These are phyloP conservation scores for Nigrospora sphaerica DNA, from an alignment of 2,329 filamentous ascomycete genomes.

Conservation along the genomic window DNA sequence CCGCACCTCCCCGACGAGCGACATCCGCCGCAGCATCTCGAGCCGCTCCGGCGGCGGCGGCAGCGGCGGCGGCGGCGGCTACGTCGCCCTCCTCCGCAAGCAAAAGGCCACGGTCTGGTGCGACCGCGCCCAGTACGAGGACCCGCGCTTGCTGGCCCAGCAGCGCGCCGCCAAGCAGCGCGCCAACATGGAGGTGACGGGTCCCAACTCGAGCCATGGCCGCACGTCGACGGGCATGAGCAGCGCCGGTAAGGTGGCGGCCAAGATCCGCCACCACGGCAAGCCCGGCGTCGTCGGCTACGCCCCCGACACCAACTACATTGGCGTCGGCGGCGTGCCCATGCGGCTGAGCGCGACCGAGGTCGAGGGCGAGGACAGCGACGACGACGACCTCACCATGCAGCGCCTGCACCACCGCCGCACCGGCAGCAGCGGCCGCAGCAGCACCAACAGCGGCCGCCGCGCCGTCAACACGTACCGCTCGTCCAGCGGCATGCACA, in stretches of 20 bases:
- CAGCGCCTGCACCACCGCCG: conserved; percentile 57
- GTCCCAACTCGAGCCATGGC: conserved; percentile 37
- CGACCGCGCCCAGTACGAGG: conserved; percentile 86
- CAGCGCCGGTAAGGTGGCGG: conserved; percentile 58
- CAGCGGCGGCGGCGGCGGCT: conserved; percentile 57
- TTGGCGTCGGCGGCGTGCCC: conserved; percentile 71
- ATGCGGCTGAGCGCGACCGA: conserved; percentile 92
- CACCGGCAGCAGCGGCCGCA: conserved; percentile 69
- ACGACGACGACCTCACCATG: conserved; percentile 55
- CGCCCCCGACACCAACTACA: conserved; percentile 68
- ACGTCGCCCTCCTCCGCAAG: conserved; percentile 91
- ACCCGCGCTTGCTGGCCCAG: conserved; percentile 74
- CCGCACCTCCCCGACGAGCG: conserved; percentile 46
- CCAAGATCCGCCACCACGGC: conserved; percentile 84
- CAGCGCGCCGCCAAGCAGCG: conserved; percentile 83
- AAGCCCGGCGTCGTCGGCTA: conserved; percentile 76
- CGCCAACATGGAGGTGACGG: conserved; percentile 76
- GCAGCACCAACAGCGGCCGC: conserved; percentile 52
- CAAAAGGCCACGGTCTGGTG: conserved; percentile 99
- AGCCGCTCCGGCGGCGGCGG: conserved; percentile 56
- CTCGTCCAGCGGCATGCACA: conserved; percentile 39
- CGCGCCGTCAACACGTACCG: conserved; percentile 39
- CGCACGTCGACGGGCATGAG: conserved; percentile 58
- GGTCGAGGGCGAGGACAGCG: conserved; percentile 80
- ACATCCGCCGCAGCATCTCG: conserved; percentile 71